Conservation (phyloP, 257 asterid species). For the Plectranthus barbatus region DNA sequence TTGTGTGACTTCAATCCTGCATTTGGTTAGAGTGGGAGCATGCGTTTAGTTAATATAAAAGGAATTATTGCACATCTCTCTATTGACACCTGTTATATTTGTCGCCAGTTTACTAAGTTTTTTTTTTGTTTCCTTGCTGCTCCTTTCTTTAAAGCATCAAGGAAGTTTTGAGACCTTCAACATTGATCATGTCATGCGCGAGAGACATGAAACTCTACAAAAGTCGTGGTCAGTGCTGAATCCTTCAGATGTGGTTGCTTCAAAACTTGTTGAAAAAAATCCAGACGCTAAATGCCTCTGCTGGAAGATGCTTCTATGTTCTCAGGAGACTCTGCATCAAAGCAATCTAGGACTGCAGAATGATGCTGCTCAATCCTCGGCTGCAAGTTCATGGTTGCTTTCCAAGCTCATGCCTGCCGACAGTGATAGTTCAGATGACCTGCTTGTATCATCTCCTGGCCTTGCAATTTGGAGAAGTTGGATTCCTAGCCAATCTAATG, state of each 20-base stretch:
- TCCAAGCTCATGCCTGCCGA: constrained; percentile 63
- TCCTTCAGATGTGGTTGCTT: constrained; percentile 65
- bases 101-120: constrained; percentile 3
- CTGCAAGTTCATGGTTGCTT: constrained; percentile 59
- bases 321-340: constrained; percentile 23
- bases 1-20: too few species aligned
- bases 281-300: constrained; percentile 73
- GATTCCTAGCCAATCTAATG: constrained; percentile 38
- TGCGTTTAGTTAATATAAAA: too few species aligned
- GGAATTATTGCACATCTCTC: too few species aligned
- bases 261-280: constrained; percentile 48
- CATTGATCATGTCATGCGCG: constrained; percentile 53
- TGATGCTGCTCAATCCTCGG: constrained; percentile 20
- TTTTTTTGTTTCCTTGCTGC: neutral
- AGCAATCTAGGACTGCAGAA: constrained; percentile 17
- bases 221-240: constrained; percentile 69
- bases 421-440: constrained; percentile 24
- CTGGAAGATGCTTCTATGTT: constrained; percentile 74
- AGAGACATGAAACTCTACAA: constrained; percentile 53
- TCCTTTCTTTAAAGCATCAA: constrained; percentile 36
- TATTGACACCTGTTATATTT: too few species aligned
- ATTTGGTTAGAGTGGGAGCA: too few species aligned
- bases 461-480: constrained; percentile 79
- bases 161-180: constrained; percentile 33
- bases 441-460: constrained; percentile 47